Evolutionary conservation across 306 rosid genomes (phyloP), one percentile per base, ranked within the genome.

Genomic region (Hippophae rhamnoides): DNA sequence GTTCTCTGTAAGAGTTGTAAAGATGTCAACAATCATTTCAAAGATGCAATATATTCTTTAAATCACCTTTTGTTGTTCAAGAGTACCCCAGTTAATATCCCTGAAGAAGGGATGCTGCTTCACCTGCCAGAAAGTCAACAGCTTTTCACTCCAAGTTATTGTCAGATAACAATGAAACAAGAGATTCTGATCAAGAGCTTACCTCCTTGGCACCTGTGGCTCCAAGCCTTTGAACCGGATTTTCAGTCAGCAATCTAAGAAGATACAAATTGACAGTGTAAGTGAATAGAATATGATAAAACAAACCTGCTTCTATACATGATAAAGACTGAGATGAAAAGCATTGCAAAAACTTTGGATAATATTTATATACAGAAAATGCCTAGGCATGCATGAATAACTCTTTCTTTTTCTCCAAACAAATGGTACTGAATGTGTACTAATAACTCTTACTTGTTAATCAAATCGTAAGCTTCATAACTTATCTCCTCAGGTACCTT

Each of bases 181-280:
- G 56, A 50, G 8, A 13, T 63, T 7, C 9, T 52, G 68, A 41
- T 67, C 54, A 71, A 58, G 26, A 65, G 74, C 72, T 78, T 69
- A 86, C 99, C 86, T 93, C 99, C 13, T 68, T 50, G 48, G 99
- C 78, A 58, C 99, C 99, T 45, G 99, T 93, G 70, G 97, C 79
- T 60, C 99, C 99, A 57, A 93, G 83, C 76, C 99, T 84, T 81
- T 88, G 97, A 60, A 82, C 84, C 61, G 99, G 84, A 78, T 78
- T 93, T 70, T 88, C 95, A 3, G 74, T 68, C 69, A 93, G 57
- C 64, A 93, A 74, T 88, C 99, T 93, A 83, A 75, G 78, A 80
- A 43, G 71, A 47, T 75, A 47, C 58, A 60, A 55, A 54, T 46
- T 45, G 7, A 64, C 60, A 71, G 65, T 68, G 26, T 57, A 62